These are phyloP conservation scores for Crucihimalaya himalaica DNA, from an alignment of 345 rosid species.

Conservation along the genomic window DNA sequence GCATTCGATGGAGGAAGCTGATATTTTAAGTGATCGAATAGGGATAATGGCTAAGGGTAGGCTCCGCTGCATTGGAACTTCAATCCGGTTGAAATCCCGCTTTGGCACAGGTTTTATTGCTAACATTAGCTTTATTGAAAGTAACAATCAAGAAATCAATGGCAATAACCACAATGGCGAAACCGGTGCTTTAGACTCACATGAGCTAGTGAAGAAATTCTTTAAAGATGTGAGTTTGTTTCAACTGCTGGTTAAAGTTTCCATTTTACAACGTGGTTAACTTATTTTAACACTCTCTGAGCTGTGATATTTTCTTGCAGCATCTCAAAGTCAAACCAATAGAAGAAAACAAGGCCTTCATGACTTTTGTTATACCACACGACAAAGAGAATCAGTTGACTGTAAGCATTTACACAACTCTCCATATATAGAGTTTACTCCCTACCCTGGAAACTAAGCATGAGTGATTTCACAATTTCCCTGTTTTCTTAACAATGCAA, in stretches of 20 bases:
- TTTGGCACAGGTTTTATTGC: constrained; percentile 91
- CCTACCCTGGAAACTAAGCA: not conserved
- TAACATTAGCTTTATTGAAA: constrained; percentile 66
- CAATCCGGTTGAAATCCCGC: constrained; percentile 83
- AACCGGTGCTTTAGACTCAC: constrained; percentile 41
- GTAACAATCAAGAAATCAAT: constrained; percentile 43
- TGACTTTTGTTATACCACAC: constrained; percentile 85
- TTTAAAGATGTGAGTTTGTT: constrained; percentile 63
- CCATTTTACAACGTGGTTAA: not conserved
- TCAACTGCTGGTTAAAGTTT: not conserved
- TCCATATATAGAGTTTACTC: not conserved
- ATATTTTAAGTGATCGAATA: constrained; percentile 82
- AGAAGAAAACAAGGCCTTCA: constrained; percentile 70
- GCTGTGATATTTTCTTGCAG: constrained; percentile 42
- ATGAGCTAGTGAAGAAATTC: constrained; percentile 63
- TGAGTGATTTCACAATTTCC: too few relatives aligned
- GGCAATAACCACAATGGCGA: constrained; percentile 31
- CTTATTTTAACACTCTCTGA: not conserved
- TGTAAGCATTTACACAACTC: constrained; percentile 42
- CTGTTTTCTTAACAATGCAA: constrained; percentile 9
- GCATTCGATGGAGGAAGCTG: constrained; percentile 98
- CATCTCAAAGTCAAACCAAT: constrained; percentile 60
- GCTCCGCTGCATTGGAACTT: constrained; percentile 86
- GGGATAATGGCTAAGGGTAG: constrained; percentile 96
- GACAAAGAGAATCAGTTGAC: constrained; percentile 67